Base-by-base conservation (phyloP, 2,329 filamentous ascomycete genomes). In the Aspergillus sp. region DNA sequence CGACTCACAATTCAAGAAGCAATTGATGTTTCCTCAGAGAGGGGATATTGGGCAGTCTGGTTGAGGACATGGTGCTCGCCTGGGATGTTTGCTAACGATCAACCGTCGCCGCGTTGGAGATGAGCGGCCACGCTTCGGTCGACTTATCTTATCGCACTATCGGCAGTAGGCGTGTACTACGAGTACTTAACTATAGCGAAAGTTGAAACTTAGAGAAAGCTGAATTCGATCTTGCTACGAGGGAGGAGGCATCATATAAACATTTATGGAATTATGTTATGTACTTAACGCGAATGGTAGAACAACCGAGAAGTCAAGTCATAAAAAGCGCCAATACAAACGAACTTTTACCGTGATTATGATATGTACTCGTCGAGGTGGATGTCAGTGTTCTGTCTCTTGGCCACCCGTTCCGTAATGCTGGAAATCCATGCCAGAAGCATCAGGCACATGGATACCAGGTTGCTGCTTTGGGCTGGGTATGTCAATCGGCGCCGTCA, bases 1-100 rank as follows among this genome's bases (percentile, higher is more conserved):
- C 13, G n/a, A 58, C 84, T 57, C 74, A 93, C 88, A 91, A 93
- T 72, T 93, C 88, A 50, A 88, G 78, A 37, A 90, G 76, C 44
- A 93, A 78, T 63, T 90, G 85, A 67, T 93, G 86, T 66, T 79
- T 83, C 60, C 85, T 80, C 61, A 90, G 73, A 23, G 77, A 77
- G 32, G 73, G 68, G 44, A 72, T 62, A 47, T 64, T 67, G 17
- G 69, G 69, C 19, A 71, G 50, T 47, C 57, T 64, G 47, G 57
- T 60, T 33, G 66, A 63, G 46, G 66, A 65, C 65, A 69, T 70
- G 45, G 33, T 39, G 37, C 37, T 20, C 7, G 33, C 47, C 42
- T 37, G 27, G 27, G 23, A n/a, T 30, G 35, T 39, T 32, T 32
- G 38, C 48, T 37, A 46, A 30, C 25, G 10, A 30, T 12, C 25